Evolutionary conservation across 441 rosid species (phyloP), one percentile per base, ranked within the genome.

Genomic region (Populus hybrid): DNA sequence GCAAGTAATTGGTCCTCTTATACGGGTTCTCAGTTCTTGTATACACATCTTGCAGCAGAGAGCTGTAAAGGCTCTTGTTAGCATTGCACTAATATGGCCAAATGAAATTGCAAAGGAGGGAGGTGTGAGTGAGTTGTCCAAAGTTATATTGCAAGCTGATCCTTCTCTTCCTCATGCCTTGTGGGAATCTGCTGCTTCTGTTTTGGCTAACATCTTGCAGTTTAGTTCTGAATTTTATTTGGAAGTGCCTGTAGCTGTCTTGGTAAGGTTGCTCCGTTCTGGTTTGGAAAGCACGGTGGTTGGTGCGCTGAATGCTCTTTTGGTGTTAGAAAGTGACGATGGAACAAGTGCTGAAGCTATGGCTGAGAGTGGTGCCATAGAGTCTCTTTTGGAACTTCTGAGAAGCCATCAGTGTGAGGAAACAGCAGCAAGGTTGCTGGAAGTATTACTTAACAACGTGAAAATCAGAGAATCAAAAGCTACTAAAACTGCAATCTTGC

Each of bases 281-380:
- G 94, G 97, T 63, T 85, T 89, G 26, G 99, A 95, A 83, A 78
- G 86, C 86, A 95, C 99, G 0, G 96, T 92, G 40, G 77, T 90
- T 68, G 99, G 98, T 74, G 95, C 99, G 24, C 77, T 97, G 78
- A 97, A 97, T 87, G 92, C 99, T 79, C 99, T 95, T 86, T 88
- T 97, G 80, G 98, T 97, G 79, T 85, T 97, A 85, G 99, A 95
- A 91, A 95, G 97, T 72, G 98, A 95, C 61, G 99, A 97, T 76
- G 95, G 94, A 75, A 90, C 98, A 70, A 95, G 98, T 79, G 99
- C 99, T 3, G 99, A 92, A 85, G 97, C 99, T 67, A 95, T 97
- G 99, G 99, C 99, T 77, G 99, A 92, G 85, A 93, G 99, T 80
- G 99, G 99, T 74, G 98, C 99, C 64, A 87, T 97, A 81, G 99